Evolutionary conservation across 2,329 filamentous ascomycete species (phyloP).

Genomic region (Aureobasidium sp.): DNA sequence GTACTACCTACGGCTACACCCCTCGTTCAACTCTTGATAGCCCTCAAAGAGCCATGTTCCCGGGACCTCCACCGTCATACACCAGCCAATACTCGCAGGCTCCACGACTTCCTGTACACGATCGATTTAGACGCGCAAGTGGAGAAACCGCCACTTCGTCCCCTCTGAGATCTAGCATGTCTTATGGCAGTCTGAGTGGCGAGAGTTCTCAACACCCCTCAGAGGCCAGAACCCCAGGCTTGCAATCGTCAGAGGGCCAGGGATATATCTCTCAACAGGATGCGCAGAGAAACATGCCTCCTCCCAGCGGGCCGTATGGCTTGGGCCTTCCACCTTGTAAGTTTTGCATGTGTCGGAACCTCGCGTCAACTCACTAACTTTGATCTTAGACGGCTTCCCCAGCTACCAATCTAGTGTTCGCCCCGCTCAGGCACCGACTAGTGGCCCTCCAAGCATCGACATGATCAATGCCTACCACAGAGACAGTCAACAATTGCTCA

Average conservation of each 20-base stretch:
- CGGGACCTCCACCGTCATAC: constrained; percentile 11
- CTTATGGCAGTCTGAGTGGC: constrained; percentile 28
- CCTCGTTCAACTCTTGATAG: constrained; percentile 19
- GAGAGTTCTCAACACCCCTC: constrained; percentile 5
- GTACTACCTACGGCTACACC: constrained; percentile 34
- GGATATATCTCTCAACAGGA: constrained; percentile 12
- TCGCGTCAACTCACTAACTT: constrained; percentile 18
- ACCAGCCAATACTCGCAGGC: constrained; percentile 28
- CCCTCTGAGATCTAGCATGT: constrained; percentile 41
- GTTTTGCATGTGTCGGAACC: constrained; percentile 11
- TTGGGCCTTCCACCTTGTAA: constrained; percentile 28
- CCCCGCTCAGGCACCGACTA: constrained; percentile 12
- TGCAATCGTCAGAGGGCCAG: not conserved
- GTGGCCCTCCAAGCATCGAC: constrained; percentile 14
- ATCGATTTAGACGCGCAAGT: constrained; percentile 34
- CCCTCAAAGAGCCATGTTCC: constrained; percentile 17
- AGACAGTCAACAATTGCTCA: constrained; percentile 21
- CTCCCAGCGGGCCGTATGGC: constrained; percentile 22
- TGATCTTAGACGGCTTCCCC: constrained; percentile 7
- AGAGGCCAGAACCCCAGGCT: constrained; percentile 3
- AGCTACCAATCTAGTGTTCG: constrained; percentile 17
- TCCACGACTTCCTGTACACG: constrained; percentile 38
- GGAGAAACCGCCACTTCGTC: constrained; percentile 37
- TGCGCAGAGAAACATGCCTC: constrained; percentile 18
- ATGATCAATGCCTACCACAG: constrained; percentile 19